These are phyloP conservation scores for Suhomyces vadensis DNA, from an alignment of 805 yeast genomes.

Conservation along the genomic window DNA sequence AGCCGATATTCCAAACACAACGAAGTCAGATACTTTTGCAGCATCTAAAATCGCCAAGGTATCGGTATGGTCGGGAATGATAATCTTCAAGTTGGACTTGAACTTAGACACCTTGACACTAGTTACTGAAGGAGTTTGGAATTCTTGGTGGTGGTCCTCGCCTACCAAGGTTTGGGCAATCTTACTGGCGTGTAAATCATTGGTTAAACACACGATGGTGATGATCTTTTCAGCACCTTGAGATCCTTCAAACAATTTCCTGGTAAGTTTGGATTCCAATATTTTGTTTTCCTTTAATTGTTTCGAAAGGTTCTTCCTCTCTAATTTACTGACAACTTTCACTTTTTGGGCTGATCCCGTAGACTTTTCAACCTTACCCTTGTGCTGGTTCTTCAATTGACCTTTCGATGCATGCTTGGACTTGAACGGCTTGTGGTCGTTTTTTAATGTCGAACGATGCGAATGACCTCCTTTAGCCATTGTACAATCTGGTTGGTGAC, in stretches of 20 bases:
- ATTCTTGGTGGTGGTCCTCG: conserved; percentile 28
- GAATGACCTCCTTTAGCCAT: conserved; percentile 70
- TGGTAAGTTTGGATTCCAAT: conserved; percentile 52
- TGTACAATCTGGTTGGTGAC: not conserved
- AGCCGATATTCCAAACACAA: conserved; percentile 87
- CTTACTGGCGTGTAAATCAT: conserved; percentile 59
- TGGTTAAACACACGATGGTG: conserved; percentile 76
- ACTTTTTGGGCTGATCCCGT: conserved; percentile 31
- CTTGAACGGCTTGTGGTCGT: conserved; percentile 87
- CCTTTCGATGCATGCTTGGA: conserved; percentile 90
- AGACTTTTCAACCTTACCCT: conserved; percentile 85
- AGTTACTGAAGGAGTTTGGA: conserved; percentile 50
- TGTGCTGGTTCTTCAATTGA: conserved; percentile 71
- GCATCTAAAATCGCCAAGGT: conserved; percentile 77
- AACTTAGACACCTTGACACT: conserved; percentile 60
- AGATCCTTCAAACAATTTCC: conserved; percentile 77
- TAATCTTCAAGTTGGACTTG: conserved; percentile 71
- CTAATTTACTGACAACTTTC: conserved; percentile 47
- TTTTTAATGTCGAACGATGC: conserved; percentile 82
- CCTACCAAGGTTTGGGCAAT: conserved; percentile 55
- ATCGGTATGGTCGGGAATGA: conserved; percentile 68
- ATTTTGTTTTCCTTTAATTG: conserved; percentile 79
- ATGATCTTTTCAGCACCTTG: conserved; percentile 82
- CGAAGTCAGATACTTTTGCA: conserved; percentile 86
- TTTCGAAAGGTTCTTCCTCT: conserved; percentile 74